phyloP scores from a whole-genome alignment of 1,284 basidiomycete species.

The Boletus smithii region DNA sequence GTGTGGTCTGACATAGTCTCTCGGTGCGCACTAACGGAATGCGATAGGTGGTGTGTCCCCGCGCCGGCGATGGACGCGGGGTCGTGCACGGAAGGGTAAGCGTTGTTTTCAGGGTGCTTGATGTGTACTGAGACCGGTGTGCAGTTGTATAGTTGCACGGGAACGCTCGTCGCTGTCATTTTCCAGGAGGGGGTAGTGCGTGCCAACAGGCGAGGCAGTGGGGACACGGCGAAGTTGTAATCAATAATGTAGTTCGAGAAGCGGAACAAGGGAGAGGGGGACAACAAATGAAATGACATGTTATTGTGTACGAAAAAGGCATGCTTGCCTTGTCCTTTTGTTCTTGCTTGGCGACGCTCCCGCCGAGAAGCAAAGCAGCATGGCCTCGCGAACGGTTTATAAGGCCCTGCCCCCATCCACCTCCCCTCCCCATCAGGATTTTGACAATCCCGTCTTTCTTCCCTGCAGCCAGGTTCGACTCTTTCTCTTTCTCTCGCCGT shows the following conservation, averaged over 20 bases:
- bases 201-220: conserved; percentile 50
- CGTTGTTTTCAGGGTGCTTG: conserved; percentile 7
- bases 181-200: conserved; percentile 83
- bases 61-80: conserved; percentile 69
- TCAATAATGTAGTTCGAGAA: conserved; percentile 23
- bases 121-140: conserved; percentile 10
- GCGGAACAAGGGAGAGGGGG: too few relatives aligned
- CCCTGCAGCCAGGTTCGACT: conserved; percentile 31
- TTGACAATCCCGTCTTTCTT: conserved; percentile 33
- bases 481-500: too few relatives aligned
- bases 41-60: conserved; percentile 59
- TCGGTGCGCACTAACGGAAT: conserved; percentile 7
- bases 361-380: too few relatives aligned
- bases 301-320: conserved; percentile 33
- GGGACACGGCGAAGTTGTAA: conserved; percentile 24
- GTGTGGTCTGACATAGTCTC: not conserved
- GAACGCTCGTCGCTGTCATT: conserved; percentile 72
- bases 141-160: conserved; percentile 71
- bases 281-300: conserved; percentile 20
- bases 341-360: conserved; percentile 35
- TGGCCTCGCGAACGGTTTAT: conserved; percentile 27
- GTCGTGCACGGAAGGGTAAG: conserved; percentile 71
- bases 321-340: conserved; percentile 24
- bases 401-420: conserved; percentile 16
- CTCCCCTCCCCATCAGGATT: conserved; percentile 27